Percentiles rank a stretch among this genome's conserved stretches.
Conservation (phyloP, 129 eudicot species). For the Flaveria brownii region DNA sequence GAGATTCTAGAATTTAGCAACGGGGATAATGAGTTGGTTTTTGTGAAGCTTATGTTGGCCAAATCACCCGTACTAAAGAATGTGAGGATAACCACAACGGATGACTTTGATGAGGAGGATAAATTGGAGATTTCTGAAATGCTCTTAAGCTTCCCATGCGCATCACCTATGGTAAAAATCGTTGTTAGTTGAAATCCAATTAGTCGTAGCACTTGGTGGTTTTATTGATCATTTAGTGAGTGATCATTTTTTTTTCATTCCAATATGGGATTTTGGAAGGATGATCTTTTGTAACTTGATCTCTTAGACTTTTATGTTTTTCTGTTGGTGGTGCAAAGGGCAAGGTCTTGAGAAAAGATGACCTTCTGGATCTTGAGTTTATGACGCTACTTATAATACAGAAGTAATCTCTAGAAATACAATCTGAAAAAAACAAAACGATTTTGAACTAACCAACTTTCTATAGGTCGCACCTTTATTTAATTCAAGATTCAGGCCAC, state of each 20-base stretch:
- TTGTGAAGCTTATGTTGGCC: slow-evolving; percentile 18
- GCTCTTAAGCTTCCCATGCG: no score
- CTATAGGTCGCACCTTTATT: no score
- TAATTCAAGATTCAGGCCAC: neutral
- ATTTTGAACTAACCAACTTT: neutral
- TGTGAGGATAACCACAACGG: no score
- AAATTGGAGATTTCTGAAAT: no score
- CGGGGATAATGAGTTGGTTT: neutral
- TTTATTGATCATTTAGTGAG: neutral
- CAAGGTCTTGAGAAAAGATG: no score
- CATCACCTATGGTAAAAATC: neutral
- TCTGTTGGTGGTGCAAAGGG: no score
- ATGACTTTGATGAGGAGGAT: no score
- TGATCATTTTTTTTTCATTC: neutral
- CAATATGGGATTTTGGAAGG: no score
- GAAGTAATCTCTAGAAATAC: no score
- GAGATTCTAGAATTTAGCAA: neutral
- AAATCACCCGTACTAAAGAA: neutral
- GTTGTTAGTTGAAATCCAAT: neutral
- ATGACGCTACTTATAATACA: no score
- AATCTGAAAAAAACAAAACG: neutral
- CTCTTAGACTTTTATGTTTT: neutral
- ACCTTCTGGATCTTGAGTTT: no score
- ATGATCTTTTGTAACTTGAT: no score
- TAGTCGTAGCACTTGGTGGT: neutral